Base-by-base conservation (phyloP, 345 rosid genomes). In the Hypericum perforatum region DNA sequence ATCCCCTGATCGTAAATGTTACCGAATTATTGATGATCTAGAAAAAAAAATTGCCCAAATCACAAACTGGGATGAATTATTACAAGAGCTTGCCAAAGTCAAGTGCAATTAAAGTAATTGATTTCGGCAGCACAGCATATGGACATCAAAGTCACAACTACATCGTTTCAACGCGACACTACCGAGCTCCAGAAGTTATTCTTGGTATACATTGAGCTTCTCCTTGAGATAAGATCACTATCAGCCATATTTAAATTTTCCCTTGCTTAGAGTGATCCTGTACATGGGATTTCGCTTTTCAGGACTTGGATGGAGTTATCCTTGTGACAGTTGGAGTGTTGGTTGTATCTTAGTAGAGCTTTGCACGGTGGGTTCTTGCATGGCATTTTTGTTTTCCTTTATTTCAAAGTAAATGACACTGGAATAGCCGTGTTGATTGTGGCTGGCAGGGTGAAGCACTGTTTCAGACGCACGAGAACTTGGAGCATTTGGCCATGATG, bases 401-500 rank as follows among this genome's bases (percentile, higher is more conserved):
- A 37, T 52, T 8, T 52, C n/a, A n/a, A 7, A 15, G 7, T 15
- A 13, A 8, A 48, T 13, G 9, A 15, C 11, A 48, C 11, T 9
- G 7, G n/a, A 52, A 2, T 32, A 11, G 39, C 13, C 5, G 8
- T 16, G 13, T 53, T 16, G 37, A 44, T 29, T 29, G 46, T 29
- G 55, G 9, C 49, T 55, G 47, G 49, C 78, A 80, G 86, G 91
- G 86, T 58, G 82, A 78, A 72, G 84, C 86, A 38, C 64, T 83
- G 71, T 83, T 83, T 63, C 91, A 83, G 75, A 80, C 84, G 4
- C 84, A 78, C 45, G 91, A 83, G 58, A 83, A 78, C 70, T 61
- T 83, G 29, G 89, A 80, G 76, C 91, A 80, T 67, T 63, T 80
- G 39, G 91, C 86, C 14, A 80, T 83, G 86, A 83, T 83, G 84